Conservation (phyloP, 2,329 filamentous ascomycete species). For the Phoma sp. region DNA sequence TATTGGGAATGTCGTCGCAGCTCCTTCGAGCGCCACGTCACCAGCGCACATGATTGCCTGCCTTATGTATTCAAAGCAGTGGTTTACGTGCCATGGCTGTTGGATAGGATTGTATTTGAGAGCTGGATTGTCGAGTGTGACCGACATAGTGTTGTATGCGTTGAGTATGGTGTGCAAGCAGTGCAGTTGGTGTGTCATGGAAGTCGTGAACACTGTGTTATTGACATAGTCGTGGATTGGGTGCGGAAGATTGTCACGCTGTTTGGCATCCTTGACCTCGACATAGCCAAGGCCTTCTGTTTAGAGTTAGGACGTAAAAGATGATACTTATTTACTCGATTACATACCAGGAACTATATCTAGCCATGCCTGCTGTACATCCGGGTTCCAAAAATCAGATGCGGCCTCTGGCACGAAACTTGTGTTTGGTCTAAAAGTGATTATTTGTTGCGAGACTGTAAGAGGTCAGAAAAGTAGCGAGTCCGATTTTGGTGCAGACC, state of each 20-base stretch:
- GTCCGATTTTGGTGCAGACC: neutral
- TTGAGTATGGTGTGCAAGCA: conserved; percentile 43
- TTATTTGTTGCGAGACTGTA: conserved; percentile 40
- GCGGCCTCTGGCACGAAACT: conserved; percentile 39
- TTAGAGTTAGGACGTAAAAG: conserved; percentile 1
- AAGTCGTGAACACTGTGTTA: conserved; percentile 40
- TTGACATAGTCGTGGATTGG: conserved; percentile 43
- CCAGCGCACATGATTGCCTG: conserved; percentile 44
- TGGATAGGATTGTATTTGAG: conserved; percentile 25
- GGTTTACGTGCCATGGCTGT: conserved; percentile 44
- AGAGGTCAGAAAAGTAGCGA: neutral
- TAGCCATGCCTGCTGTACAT: conserved; percentile 41
- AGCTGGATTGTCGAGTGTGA: conserved; percentile 17
- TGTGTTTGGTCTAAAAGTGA: conserved; percentile 32
- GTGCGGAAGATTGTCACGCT: conserved; percentile 36
- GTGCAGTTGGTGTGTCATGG: conserved; percentile 44
- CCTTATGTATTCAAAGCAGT: conserved; percentile 44
- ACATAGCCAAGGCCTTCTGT: conserved; percentile 43
- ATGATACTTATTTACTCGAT: neutral
- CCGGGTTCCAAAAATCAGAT: conserved; percentile 36
- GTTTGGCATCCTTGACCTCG: conserved; percentile 27
- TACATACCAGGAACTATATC: conserved; percentile 38
- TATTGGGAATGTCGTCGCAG: conserved; percentile 40
- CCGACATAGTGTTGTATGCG: conserved; percentile 39
- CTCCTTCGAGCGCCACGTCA: conserved; percentile 43